A percentile compares a stretch with the other conserved stretches of the same genome.
Conservation (phyloP, 2,329 filamentous ascomycete species). For the Juglanconis oblonga region DNA sequence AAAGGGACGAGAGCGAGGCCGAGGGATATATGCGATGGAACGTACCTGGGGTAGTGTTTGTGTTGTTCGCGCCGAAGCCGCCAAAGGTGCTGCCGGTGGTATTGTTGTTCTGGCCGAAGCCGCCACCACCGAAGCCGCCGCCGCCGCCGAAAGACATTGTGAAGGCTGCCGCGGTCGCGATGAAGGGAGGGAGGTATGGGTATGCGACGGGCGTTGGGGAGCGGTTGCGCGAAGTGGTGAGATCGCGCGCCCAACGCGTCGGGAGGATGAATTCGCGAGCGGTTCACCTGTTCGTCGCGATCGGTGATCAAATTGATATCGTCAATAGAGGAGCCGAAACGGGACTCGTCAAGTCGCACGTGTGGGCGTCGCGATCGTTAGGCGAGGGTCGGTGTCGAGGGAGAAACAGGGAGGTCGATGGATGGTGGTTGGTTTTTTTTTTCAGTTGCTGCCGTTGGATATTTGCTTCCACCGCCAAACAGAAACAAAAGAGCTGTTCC, state of each 20-base stretch:
- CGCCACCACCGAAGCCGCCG: constrained; percentile 47
- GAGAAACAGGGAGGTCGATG: not conserved
- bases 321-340: not conserved
- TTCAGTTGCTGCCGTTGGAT: constrained; percentile 2
- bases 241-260: constrained; percentile 31
- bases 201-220: constrained; percentile 12
- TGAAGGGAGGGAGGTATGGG: not conserved
- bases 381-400: not conserved
- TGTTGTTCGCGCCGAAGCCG: constrained; percentile 50
- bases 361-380: not conserved
- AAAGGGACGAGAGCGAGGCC: not conserved
- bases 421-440: constrained; percentile 6
- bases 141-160: constrained; percentile 56
- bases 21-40: constrained; percentile 21
- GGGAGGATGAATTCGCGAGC: constrained; percentile 2
- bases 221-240: constrained; percentile 17
- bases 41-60: constrained; percentile 50
- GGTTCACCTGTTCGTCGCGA: not conserved
- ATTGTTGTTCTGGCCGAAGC: constrained; percentile 58
- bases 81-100: constrained; percentile 45
- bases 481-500: not conserved
- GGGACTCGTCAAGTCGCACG: not conserved
- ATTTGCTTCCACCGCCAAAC: not conserved
- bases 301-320: constrained; percentile 6
- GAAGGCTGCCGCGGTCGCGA: constrained; percentile 20